Evolutionary conservation across 495 filamentous ascomycete genomes (phyloP).

Genomic region (Podospora pseudocomata): DNA sequence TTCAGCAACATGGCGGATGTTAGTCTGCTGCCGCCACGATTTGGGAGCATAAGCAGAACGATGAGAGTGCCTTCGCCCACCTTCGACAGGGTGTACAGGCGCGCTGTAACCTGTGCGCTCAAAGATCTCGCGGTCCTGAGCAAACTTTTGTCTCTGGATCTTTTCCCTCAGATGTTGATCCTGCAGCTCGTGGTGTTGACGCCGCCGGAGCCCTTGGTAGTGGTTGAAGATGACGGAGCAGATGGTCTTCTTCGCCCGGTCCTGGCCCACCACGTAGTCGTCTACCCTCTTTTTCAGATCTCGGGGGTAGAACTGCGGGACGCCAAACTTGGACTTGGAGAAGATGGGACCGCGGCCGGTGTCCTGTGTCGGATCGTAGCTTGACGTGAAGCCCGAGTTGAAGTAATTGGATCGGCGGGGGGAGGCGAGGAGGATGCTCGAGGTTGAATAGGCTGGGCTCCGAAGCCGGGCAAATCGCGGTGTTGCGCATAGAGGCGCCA

Average conservation of each 20-base stretch:
- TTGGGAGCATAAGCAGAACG: conserved; percentile 22
- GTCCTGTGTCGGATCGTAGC: conserved; percentile 67
- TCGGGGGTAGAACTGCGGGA: conserved; percentile 71
- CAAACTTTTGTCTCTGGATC: conserved; percentile 43
- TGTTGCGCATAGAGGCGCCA: conserved; percentile 18
- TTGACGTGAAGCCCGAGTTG: conserved; percentile 59
- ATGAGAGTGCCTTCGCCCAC: conserved; percentile 38
- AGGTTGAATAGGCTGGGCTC: conserved; percentile 34
- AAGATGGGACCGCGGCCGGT: conserved; percentile 49
- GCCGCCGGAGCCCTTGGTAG: conserved; percentile 81
- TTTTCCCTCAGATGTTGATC: conserved; percentile 59
- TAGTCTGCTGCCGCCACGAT: conserved; percentile 24
- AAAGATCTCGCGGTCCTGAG: conserved; percentile 39
- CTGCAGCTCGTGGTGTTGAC: conserved; percentile 74
- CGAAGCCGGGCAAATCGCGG: conserved; percentile 16
- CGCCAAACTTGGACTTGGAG: conserved; percentile 49
- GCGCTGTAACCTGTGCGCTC: conserved; percentile 29
- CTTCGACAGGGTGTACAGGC: conserved; percentile 45
- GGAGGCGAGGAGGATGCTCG: conserved; percentile 23
- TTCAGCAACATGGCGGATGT: conserved; percentile 40
- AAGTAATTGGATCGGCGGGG: conserved; percentile 38
- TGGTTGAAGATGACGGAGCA: conserved; percentile 96
- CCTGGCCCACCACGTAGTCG: conserved; percentile 93
- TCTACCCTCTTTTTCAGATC: conserved; percentile 87
- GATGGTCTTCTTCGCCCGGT: conserved; percentile 91